phyloP scores from a whole-genome alignment of 257 asterid genomes.

The Solanum ossicruentum region DNA sequence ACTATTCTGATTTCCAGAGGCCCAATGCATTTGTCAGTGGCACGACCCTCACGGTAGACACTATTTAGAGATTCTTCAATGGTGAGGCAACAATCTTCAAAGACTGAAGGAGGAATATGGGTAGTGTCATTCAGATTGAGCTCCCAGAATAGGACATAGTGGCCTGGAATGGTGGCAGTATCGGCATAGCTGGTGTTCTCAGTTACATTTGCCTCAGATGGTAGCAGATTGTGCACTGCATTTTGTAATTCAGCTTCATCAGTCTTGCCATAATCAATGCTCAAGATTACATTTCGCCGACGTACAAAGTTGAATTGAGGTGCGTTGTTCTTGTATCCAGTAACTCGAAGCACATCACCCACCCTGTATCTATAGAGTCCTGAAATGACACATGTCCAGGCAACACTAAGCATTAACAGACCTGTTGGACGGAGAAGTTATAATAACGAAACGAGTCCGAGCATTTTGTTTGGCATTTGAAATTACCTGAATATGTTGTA shows the following conservation, averaged over 20 bases:
- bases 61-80: slow-evolving; percentile 37
- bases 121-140: slow-evolving; percentile 11
- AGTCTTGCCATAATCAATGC: slow-evolving; percentile 43
- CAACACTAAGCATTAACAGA: not conserved
- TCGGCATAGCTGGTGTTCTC: slow-evolving; percentile 87
- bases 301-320: not conserved
- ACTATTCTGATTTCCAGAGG: slow-evolving; percentile 47
- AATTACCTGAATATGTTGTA: not conserved
- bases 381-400: not conserved
- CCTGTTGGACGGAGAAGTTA: not conserved
- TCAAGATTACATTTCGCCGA: not conserved
- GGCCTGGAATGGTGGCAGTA: slow-evolving; percentile 50
- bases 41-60: slow-evolving; percentile 66
- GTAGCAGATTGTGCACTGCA: slow-evolving; percentile 39
- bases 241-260: slow-evolving; percentile 79
- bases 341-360: not conserved
- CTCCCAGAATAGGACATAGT: slow-evolving; percentile 30
- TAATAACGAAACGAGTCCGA: not conserved
- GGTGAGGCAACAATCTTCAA: slow-evolving; percentile 51
- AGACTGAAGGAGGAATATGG: slow-evolving; percentile 57
- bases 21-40: slow-evolving; percentile 48
- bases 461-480: not conserved
- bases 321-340: not conserved
- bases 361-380: not conserved
- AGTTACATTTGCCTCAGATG: slow-evolving; percentile 37